phyloP scores from a whole-genome alignment of 352 stramenopile genomes.

The Phytophthora pistaciae region DNA sequence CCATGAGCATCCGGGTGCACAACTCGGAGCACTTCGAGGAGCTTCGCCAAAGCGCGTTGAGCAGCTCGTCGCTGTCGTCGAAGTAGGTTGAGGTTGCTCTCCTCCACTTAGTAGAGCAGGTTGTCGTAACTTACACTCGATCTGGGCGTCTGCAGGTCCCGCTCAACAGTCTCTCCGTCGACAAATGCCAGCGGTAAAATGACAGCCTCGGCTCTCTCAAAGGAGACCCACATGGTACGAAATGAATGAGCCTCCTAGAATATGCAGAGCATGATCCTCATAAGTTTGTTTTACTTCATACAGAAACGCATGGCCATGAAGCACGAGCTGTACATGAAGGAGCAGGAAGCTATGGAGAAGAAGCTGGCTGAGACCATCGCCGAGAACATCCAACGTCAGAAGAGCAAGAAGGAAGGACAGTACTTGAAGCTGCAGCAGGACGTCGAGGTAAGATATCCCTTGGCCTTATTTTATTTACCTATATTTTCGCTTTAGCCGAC shows the following conservation, averaged over 20 bases:
- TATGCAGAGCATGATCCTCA: not conserved
- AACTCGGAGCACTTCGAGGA: slow-evolving; percentile 81
- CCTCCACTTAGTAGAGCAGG: too few relatives aligned
- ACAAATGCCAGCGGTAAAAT: slow-evolving; percentile 32
- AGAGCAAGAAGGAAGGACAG: slow-evolving; percentile 71
- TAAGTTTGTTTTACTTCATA: not conserved
- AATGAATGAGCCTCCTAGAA: not conserved
- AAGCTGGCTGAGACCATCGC: slow-evolving; percentile 72
- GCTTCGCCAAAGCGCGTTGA: slow-evolving; percentile 65
- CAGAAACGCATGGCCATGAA: slow-evolving; percentile 82
- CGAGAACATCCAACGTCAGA: slow-evolving; percentile 71
- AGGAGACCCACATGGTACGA: slow-evolving; percentile 60
- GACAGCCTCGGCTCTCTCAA: slow-evolving; percentile 56
- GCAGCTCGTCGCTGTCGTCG: slow-evolving; percentile 35
- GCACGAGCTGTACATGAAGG: slow-evolving; percentile 76
- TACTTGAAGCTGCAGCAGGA: slow-evolving; percentile 77
- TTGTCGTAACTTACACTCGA: not conserved
- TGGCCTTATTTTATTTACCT: not conserved
- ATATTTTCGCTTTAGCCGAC: not conserved
- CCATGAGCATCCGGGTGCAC: slow-evolving; percentile 82
- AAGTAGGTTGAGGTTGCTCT: slow-evolving; percentile 22
- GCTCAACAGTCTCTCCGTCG: slow-evolving; percentile 23
- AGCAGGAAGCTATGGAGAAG: slow-evolving; percentile 69
- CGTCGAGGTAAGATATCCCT: slow-evolving; percentile 56
- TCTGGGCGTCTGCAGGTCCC: slow-evolving; percentile 7